phyloP scores from a whole-genome alignment of 805 yeast genomes.

The Hanseniaspora taiwanica region DNA sequence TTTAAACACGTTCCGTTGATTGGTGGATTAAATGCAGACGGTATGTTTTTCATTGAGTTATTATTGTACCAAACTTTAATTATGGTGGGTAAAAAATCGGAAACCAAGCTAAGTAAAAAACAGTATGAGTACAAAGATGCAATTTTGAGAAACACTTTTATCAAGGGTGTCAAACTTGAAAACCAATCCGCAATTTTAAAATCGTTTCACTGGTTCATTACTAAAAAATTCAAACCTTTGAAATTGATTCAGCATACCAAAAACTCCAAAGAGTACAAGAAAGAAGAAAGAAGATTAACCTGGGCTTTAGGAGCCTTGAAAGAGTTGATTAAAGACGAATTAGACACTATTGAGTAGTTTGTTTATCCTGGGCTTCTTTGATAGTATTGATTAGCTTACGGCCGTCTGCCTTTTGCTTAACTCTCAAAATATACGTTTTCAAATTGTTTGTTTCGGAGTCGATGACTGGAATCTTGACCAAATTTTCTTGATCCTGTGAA shows the following conservation, averaged over 20 bases:
- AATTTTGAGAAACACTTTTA: conserved; percentile 13
- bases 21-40: conserved; percentile 46
- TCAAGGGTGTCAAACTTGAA: conserved; percentile 15
- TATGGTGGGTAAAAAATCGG: conserved; percentile 49
- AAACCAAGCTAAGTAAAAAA: conserved; percentile 24
- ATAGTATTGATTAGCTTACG: conserved; percentile 16
- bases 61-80: conserved; percentile 57
- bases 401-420: conserved; percentile 37
- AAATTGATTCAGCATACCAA: conserved; percentile 11
- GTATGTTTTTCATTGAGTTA: conserved; percentile 59
- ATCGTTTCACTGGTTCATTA: conserved; percentile 22
- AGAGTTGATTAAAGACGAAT: conserved; percentile 7
- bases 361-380: conserved; percentile 12
- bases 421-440: conserved; percentile 57
- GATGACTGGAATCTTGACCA: conserved; percentile 55
- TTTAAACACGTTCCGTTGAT: conserved; percentile 64
- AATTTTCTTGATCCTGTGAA: conserved; percentile 43
- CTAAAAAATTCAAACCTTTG: conserved; percentile 16
- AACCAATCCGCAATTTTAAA: conserved; percentile 18
- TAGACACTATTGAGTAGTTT: conserved; percentile 2
- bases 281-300: conserved; percentile 20
- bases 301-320: conserved; percentile 15
- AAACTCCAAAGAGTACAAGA: conserved; percentile 13
- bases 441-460: conserved; percentile 37
- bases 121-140: conserved; percentile 18